Evolutionary conservation across 176 grass and related monocot species (phyloP).

Genomic region (Cenchrus purpureus): DNA sequence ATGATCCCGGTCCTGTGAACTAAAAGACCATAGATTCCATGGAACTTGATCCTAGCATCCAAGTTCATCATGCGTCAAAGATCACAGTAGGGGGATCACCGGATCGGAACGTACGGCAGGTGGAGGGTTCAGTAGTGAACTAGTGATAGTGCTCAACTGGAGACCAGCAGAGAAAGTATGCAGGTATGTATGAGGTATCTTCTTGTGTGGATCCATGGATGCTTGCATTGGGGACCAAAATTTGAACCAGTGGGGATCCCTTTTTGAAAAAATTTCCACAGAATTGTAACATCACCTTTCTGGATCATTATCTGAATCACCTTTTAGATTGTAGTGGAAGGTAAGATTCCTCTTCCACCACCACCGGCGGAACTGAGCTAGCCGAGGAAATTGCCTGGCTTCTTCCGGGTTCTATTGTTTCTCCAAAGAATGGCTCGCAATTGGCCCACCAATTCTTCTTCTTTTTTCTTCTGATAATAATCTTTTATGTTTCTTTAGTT

Average conservation of each 20-base stretch:
- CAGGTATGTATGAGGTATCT: too few species aligned
- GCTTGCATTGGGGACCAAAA: not conserved
- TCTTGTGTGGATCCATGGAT: not conserved
- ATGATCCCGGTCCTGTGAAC: not conserved
- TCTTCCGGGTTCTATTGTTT: not conserved
- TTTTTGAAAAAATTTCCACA: not conserved
- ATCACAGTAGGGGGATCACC: not conserved
- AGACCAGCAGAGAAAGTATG: not conserved
- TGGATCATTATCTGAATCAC: slow-evolving; percentile 1
- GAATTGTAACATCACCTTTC: not conserved
- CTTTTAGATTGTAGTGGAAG: slow-evolving; percentile 21
- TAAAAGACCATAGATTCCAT: not conserved
- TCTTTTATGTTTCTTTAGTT: too few species aligned
- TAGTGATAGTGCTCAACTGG: not conserved
- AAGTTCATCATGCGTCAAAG: not conserved
- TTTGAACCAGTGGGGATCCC: not conserved
- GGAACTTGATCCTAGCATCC: not conserved
- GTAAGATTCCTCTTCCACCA: not conserved
- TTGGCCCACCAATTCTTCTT: too few species aligned
- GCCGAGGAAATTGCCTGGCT: not conserved
- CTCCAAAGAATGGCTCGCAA: too few species aligned
- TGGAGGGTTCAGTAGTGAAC: not conserved
- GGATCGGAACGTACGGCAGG: too few species aligned
- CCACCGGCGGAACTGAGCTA: not conserved
- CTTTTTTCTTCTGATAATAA: too few species aligned